Conservation (phyloP, 768 basidiomycete species). For the Boletus rubroflammeus region DNA sequence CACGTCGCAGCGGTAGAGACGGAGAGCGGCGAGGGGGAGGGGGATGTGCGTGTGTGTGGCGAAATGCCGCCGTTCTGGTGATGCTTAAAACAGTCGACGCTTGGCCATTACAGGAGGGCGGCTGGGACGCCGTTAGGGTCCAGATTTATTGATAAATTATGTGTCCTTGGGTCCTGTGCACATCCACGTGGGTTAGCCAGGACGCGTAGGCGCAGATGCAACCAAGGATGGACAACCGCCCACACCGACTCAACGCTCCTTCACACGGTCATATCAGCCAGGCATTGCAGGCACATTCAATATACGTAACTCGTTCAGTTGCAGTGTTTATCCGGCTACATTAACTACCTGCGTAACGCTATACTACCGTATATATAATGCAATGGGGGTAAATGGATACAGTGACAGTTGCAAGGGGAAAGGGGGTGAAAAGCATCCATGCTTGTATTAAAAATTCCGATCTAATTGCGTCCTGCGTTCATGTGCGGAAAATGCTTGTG, state of each 20-base stretch:
- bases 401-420: slow-evolving; percentile 15
- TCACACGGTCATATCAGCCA: slow-evolving; percentile 28
- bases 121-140: slow-evolving; percentile 18
- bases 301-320: slow-evolving; percentile 12
- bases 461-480: slow-evolving; percentile 25
- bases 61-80: slow-evolving; percentile 1
- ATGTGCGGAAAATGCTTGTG: slow-evolving; percentile 19
- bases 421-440: slow-evolving; percentile 5
- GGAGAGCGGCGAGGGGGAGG: background rate
- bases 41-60: slow-evolving; percentile 5
- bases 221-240: slow-evolving; percentile 14
- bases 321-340: slow-evolving; percentile 18
- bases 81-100: slow-evolving; percentile 31
- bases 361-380: slow-evolving; percentile 15
- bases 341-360: slow-evolving; percentile 18
- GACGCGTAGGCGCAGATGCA: background rate
- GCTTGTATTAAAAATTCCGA: background rate
- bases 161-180: slow-evolving; percentile 20
- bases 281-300: slow-evolving; percentile 2
- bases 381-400: slow-evolving; percentile 12
- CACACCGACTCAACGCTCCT: slow-evolving; percentile 4
- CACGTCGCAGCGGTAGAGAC: slow-evolving; percentile 1
- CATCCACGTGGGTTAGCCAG: slow-evolving; percentile 26
- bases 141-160: slow-evolving; percentile 23
- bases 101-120: slow-evolving; percentile 23